Evolutionary conservation across 2,329 filamentous ascomycete genomes (phyloP), one percentile per base, ranked within the genome.

Genomic region (Aureobasidium pullulans): DNA sequence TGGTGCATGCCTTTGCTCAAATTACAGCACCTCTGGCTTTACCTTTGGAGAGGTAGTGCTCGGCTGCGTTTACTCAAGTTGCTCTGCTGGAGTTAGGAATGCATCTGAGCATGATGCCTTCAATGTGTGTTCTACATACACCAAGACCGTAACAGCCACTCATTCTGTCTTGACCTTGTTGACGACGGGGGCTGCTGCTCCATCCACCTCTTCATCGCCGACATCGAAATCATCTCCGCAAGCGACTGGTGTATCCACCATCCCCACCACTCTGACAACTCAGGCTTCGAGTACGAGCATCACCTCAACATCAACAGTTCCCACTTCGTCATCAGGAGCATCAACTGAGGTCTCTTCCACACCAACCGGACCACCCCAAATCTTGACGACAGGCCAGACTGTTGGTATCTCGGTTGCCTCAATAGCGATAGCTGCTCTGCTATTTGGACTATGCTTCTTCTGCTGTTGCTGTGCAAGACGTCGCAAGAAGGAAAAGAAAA

Each of bases 31-130:
- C 11, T 39, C 66, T 37, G 69, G 69, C 11, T 68, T 63, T 52
- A 69, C 69, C 2, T 61, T 73, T 9, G 71, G 71, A 29, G 71
- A 73, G 59, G 60, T 70, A 6, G 69, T 66, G 9, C 56, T 63
- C 11, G 44, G 48, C 6, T 65, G 64, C 50, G 56, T 63, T 9
- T 23, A 58, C 11, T 40, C 34, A 13, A 49, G 62, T 13, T 69
- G 67, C 49, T 29, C 60, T 28, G 15, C 60, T 15, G 19, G 50
- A n/a, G 50, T 53, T 6, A n/a, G 50, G 10, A 23, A 23, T 16
- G 52, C 46, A 32, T 40, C 34, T 31, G 49, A 63, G 19, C 42
- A 49, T 11, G 47, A 44, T 7, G 62, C 65, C 7, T 72, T 69
- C 50, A 62, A 62, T 34, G 42, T 72, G 13, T 73, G 71, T 58